A percentile compares a stretch with the other conserved stretches of the same genome.
Evolutionary conservation across 2,329 filamentous ascomycete species (phyloP).

Genomic region (Diaporthe velutina): DNA sequence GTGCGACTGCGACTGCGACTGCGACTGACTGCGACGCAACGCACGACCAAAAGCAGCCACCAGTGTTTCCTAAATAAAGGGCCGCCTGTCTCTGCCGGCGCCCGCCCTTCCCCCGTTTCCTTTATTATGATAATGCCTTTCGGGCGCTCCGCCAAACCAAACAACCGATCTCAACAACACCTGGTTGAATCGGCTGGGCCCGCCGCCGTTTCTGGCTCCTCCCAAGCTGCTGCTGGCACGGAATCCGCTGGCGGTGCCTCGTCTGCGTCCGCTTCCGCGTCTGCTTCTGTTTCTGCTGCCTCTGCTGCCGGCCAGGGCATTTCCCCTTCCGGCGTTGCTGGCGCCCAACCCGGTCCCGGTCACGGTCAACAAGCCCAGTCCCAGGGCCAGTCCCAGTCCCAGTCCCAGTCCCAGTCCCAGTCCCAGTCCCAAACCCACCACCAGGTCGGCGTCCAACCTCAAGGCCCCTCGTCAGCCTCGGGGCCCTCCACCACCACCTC

Average conservation of each 20-base stretch:
- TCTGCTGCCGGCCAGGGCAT: conserved; percentile 33
- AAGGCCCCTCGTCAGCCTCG: conserved; percentile 44
- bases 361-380: conserved; percentile 37
- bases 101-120: conserved; percentile 23
- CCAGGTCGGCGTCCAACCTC: conserved; percentile 40
- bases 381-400: conserved; percentile 46
- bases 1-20: neutral
- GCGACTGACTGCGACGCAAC: conserved; percentile 1
- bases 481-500: conserved; percentile 50
- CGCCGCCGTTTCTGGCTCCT: conserved; percentile 27
- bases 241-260: conserved; percentile 31
- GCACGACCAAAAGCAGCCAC: conserved; percentile 24
- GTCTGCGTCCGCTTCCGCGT: neutral
- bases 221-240: conserved; percentile 3
- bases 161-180: conserved; percentile 69
- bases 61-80: conserved; percentile 22
- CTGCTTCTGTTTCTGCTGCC: neutral
- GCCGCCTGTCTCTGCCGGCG: conserved; percentile 31
- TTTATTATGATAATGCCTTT: conserved; percentile 62
- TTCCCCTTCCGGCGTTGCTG: conserved; percentile 40
- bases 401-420: conserved; percentile 39
- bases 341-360: conserved; percentile 45
- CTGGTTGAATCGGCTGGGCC: conserved; percentile 55
- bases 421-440: conserved; percentile 47
- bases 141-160: conserved; percentile 67